Conservation (phyloP, 176 grass and related monocot species). For the Bolboschoenus planiculmis region DNA sequence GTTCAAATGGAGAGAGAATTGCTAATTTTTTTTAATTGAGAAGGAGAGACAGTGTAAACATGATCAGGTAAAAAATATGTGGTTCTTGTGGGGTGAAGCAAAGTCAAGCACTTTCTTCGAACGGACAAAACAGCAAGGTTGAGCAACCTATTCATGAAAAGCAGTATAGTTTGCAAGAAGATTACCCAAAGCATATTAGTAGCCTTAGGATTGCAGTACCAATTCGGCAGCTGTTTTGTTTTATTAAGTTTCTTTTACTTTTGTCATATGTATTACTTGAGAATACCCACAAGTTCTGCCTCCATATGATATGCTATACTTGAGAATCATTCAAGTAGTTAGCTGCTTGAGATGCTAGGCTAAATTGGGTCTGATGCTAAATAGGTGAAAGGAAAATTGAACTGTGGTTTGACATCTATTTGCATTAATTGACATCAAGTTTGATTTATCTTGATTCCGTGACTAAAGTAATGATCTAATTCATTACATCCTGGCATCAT, state of each 20-base stretch:
- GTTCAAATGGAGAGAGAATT: background rate
- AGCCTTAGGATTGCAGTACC: background rate
- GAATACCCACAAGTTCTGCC: background rate
- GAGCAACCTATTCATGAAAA: background rate
- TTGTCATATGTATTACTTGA: background rate
- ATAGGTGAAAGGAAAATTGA: background rate
- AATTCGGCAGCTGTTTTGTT: background rate
- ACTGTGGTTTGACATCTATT: background rate
- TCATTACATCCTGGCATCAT: background rate
- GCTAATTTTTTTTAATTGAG: background rate
- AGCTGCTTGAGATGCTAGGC: background rate
- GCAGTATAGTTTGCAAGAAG: background rate
- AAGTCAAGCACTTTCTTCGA: background rate
- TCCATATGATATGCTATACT: background rate
- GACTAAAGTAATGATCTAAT: background rate
- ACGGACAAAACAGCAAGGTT: background rate
- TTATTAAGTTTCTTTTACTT: background rate
- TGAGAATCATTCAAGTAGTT: background rate
- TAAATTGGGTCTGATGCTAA: background rate
- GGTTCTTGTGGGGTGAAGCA: background rate
- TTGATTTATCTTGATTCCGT: background rate
- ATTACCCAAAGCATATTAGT: background rate
- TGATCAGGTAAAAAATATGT: background rate
- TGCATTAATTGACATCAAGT: background rate
- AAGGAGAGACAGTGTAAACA: background rate